Conservation (phyloP, 2,329 filamentous ascomycete genomes). For the Polytolypa hystricis region DNA sequence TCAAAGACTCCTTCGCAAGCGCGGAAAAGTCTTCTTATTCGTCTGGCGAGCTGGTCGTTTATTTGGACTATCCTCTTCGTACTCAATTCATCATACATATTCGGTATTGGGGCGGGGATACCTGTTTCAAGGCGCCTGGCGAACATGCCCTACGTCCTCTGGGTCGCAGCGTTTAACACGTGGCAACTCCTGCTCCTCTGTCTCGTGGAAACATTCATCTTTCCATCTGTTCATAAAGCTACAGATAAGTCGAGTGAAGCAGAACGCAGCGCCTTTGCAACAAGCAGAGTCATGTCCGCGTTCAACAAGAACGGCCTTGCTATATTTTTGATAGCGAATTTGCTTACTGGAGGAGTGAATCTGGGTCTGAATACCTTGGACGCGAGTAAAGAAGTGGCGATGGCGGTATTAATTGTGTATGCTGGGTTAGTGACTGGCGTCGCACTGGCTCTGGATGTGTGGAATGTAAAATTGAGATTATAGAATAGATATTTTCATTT, state of each 20-base stretch:
- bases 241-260: slow-evolving; percentile 45
- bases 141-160: slow-evolving; percentile 86
- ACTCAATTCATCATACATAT: slow-evolving; percentile 54
- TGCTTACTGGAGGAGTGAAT: slow-evolving; percentile 83
- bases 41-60: slow-evolving; percentile 52
- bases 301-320: slow-evolving; percentile 83
- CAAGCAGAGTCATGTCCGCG: slow-evolving; percentile 67
- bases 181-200: slow-evolving; percentile 72
- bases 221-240: slow-evolving; percentile 58
- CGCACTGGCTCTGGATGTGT: slow-evolving; percentile 40
- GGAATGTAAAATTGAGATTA: slow-evolving; percentile 23
- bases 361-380: slow-evolving; percentile 74
- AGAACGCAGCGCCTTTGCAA: slow-evolving; percentile 56
- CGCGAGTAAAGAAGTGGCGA: slow-evolving; percentile 51
- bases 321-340: slow-evolving; percentile 76
- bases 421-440: slow-evolving; percentile 54
- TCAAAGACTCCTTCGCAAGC: slow-evolving; percentile 32
- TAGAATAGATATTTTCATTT: no score
- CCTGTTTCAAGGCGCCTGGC: slow-evolving; percentile 78
- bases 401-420: slow-evolving; percentile 67
- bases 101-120: slow-evolving; percentile 54
- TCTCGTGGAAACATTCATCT: slow-evolving; percentile 64
- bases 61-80: slow-evolving; percentile 63
- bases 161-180: slow-evolving; percentile 85
- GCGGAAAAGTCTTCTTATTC: slow-evolving; percentile 49